Evolutionary conservation across 345 rosid genomes (phyloP).

Genomic region (Diplotaxis tenuifolia): DNA sequence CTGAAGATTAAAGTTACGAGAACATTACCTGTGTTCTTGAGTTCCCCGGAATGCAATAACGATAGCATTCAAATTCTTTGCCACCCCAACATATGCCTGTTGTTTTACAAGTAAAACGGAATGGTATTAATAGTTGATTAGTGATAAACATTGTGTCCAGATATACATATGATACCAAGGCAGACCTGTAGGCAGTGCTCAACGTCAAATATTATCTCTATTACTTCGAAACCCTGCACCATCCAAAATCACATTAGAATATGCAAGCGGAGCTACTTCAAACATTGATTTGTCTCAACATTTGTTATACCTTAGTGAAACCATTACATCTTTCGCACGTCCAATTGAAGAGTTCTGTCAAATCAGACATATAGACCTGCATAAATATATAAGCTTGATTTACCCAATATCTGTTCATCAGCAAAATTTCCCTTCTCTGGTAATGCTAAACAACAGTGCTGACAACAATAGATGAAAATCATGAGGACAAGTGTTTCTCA

Average conservation of each 20-base stretch:
- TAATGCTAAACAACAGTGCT: not conserved
- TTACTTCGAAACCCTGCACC: constrained; percentile 79
- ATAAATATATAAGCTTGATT: constrained; percentile 29
- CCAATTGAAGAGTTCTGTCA: constrained; percentile 80
- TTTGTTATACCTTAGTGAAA: constrained; percentile 54
- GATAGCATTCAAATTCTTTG: constrained; percentile 35
- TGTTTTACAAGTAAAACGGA: constrained; percentile 12
- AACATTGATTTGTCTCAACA: not conserved
- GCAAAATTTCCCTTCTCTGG: not conserved
- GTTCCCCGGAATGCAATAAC: constrained; percentile 39
- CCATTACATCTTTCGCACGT: constrained; percentile 86
- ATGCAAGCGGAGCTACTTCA: not conserved
- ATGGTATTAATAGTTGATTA: not conserved
- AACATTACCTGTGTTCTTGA: constrained; percentile 33
- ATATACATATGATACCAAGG: not conserved
- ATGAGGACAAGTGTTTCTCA: constrained; percentile 3
- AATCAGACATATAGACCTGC: constrained; percentile 83
- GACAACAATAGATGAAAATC: not conserved
- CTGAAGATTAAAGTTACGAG: not conserved
- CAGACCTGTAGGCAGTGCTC: constrained; percentile 84
- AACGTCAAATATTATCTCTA: constrained; percentile 74
- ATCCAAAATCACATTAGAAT: constrained; percentile 18
- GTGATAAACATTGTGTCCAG: not conserved
- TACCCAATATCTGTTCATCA: not conserved
- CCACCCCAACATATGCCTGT: constrained; percentile 55